Conservation (phyloP, 257 asterid genomes). For the Orobanche coerulescens region DNA sequence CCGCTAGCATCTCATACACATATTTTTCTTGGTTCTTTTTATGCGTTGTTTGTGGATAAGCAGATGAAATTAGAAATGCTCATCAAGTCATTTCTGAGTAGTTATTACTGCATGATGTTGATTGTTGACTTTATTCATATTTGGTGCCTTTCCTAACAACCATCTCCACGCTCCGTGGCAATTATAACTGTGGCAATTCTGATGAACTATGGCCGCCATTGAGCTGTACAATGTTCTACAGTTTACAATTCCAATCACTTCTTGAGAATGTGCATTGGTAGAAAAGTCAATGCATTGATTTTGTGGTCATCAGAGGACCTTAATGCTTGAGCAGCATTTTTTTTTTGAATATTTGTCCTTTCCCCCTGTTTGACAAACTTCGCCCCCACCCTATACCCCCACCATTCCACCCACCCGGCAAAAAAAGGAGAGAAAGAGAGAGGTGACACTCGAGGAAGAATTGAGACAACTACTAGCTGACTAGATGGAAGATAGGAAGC, state of each 20-base stretch:
- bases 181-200: background rate
- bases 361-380: background rate
- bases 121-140: background rate
- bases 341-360: background rate
- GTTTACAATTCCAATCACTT: background rate
- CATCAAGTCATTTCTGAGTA: background rate
- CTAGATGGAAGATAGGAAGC: background rate
- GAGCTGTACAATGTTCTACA: background rate
- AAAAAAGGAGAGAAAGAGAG: background rate
- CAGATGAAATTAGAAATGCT: background rate
- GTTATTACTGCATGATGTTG: background rate
- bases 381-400: background rate
- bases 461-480: background rate
- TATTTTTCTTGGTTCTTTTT: background rate
- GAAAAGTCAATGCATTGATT: background rate
- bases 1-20: background rate
- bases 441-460: background rate
- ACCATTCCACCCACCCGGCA: background rate
- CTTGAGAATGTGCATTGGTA: background rate
- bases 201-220: background rate
- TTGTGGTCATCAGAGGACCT: background rate
- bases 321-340: background rate
- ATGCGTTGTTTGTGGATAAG: background rate
- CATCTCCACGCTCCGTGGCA: background rate
- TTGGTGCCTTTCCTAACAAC: background rate